Evolutionary conservation across 176 grass and related monocot species (phyloP), one percentile per base, ranked within the genome.

Genomic region (Aegilops sharonensis): DNA sequence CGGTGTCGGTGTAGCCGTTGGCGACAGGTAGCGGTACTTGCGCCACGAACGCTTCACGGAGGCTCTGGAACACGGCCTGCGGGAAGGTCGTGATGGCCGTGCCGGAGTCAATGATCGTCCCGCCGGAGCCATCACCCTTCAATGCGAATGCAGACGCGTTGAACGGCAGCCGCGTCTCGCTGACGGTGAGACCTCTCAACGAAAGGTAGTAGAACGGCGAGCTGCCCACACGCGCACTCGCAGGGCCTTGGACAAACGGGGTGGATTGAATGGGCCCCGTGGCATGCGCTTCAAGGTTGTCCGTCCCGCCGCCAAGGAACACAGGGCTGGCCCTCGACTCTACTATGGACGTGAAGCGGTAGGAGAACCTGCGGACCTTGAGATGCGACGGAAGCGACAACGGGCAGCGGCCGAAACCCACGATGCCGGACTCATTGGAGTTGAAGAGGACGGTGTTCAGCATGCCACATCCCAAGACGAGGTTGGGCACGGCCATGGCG

Each of bases 401-500:
- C 39, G 39, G 39, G 9, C 39, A 2, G 39, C 39, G 39, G 9
- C 39, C 86, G 35, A 95, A 91, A 17, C 93, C 93, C 11, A 86
- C 91, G 78, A 95, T 50, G 59, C 89, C 94, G 0, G 91, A 84
- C 68, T 83, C 6, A 6, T 91, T 87, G 4, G 71, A 42, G 3
- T 0, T 17, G 6, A 73, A 91, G 6, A 42, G 2, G 50, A 12
- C 12, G 11, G 1, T 4, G 86, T 95, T 89, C 9, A 62, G 30
- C 12, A 62, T 23, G 25, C 91, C 86, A 23, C 89, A 95, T 21
- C 93, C 86, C 45, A 95, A 95, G 40, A 5, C n/a, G n/a, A 93
- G 13, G 14, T 68, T 50, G 2, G 83, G 52, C 15, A 89, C 65
- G 5, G 37, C 3, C 17, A 30, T 15, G 2, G 74, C 23, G 7